Base-by-base conservation (phyloP, 441 rosid species). In the Macaranga tanarius region DNA sequence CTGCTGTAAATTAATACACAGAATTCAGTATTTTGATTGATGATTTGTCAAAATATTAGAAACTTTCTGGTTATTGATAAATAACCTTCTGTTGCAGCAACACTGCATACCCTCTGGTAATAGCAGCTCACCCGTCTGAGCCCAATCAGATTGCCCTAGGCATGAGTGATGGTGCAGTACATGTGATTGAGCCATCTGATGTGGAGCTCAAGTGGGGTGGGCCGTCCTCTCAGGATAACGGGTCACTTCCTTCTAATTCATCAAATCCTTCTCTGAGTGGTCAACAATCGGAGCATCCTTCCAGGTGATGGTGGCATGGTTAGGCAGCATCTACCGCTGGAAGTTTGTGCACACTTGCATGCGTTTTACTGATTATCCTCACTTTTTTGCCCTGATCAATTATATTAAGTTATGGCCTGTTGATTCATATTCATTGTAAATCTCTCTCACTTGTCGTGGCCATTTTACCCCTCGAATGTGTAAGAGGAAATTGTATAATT, bases 101-200 rank as follows among this genome's bases (percentile, higher is more conserved):
- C 65, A 48, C 52, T 2, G 62, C 68, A 9, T 78, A 76, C 54
- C 82, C 88, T 2, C 59, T 77, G 55, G 87, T 87, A 19, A 78
- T 87, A 71, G 88, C 88, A 19, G 82, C 88, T 69, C 87, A 87
- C 72, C 90, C 90, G 16, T 75, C 80, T 2, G 90, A 85, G 66
- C 80, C 87, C 3, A 87, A 83, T 78, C 90, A 87, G 80, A 76
- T 87, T 5, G 90, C 88, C 0, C 76, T 87, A 0, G 90, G 90
- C 62, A 83, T 87, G 90, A 87, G 79, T 15, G 87, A 87, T 25
- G 86, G 88, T 47, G 61, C 81, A 1, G 86, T 87, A 7, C 79
- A 83, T 7, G 88, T 87, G 72, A 62, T 87, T 13, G 90, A 87
- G 77, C 86, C 90, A 15, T 70, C 73, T 38, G 87, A 84, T 62